Evolutionary conservation across 306 rosid species (phyloP), one percentile per base, ranked within the genome.

Genomic region (Fragaria vesca): DNA sequence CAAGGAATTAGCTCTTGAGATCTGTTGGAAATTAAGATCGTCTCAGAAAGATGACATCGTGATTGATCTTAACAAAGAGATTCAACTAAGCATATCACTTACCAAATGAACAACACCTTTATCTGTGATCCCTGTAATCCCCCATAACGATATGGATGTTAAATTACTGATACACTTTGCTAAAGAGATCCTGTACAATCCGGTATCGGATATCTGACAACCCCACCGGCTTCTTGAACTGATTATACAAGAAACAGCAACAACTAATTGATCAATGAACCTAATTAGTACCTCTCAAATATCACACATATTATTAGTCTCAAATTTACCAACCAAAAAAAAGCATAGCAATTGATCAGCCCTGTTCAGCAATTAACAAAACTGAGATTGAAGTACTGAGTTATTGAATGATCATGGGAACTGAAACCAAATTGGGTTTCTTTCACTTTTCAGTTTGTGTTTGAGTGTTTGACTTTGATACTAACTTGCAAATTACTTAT

Each of bases 171-270:
- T 80, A 75, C 97, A 95, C 79, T 88, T 89, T 2, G 97, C 91
- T 76, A 80, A 60, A 45, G 98, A 95, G 75, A 93, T 86, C 78
- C 89, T 73, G 63, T 75, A 26, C 17, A 95, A 89, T 79, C 97
- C 97, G 40, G 62, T 70, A 67, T 95, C 97, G 17, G 93, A 87
- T 77, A 92, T 88, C 77, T 95, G 97, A 78, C 97, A 91, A 66
- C 94, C 88, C 97, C 97, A 95, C 0, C 97, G 82, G 84, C 97
- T 91, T 71, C 96, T 89, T 12, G 97, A 93, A 80, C 99, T 95
- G 89, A 71, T 84, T 78, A 69, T 21, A 62, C 28, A 40, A 79
- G 2, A 45, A 77, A 79, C 24, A 63, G 15, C 69, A 63, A 21
- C 69, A 63, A 51, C 42, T 40, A 1, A n/a, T 21, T 26, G 17